These are phyloP conservation scores for Trichoderma sp. DNA, from an alignment of 2,329 filamentous ascomycete genomes.

Conservation along the genomic window DNA sequence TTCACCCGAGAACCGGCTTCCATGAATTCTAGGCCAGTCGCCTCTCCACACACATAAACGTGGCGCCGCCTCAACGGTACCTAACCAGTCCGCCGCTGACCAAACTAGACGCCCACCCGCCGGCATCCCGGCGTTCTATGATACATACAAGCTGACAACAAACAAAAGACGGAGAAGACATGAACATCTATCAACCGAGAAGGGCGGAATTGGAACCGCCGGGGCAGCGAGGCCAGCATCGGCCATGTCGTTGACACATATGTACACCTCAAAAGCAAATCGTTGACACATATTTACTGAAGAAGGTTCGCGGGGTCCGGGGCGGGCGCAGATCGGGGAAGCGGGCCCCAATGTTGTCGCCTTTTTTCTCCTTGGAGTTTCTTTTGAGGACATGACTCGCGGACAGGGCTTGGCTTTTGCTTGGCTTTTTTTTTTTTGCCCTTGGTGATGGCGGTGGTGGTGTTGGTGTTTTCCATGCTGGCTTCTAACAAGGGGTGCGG, in stretches of 20 bases:
- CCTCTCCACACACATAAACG: background rate
- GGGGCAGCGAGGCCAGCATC: conserved; percentile 9
- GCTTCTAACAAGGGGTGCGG: conserved; percentile 20
- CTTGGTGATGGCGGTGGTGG: background rate
- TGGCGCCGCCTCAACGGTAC: conserved; percentile 2
- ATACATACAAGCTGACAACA: background rate
- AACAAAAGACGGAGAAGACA: too few relatives aligned
- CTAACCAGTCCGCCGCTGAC: conserved; percentile 2
- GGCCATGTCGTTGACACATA: conserved; percentile 11
- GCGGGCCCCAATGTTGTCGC: background rate
- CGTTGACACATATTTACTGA: background rate
- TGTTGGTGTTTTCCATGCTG: background rate
- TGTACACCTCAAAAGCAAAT: conserved; percentile 3
- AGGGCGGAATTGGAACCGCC: conserved; percentile 6
- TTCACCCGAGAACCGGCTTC: background rate
- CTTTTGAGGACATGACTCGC: conserved; percentile 15
- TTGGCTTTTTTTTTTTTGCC: background rate
- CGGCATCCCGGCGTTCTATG: conserved; percentile 3
- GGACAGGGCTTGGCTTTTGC: background rate
- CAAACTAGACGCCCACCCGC: background rate
- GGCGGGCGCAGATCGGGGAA: conserved; percentile 16
- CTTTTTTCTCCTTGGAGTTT: background rate
- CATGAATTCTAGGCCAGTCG: background rate
- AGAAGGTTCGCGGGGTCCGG: conserved; percentile 19
- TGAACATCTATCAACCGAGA: too few relatives aligned